phyloP scores from a whole-genome alignment of 2,329 filamentous ascomycete genomes.

The Mycosphaerelloides madeirae region DNA sequence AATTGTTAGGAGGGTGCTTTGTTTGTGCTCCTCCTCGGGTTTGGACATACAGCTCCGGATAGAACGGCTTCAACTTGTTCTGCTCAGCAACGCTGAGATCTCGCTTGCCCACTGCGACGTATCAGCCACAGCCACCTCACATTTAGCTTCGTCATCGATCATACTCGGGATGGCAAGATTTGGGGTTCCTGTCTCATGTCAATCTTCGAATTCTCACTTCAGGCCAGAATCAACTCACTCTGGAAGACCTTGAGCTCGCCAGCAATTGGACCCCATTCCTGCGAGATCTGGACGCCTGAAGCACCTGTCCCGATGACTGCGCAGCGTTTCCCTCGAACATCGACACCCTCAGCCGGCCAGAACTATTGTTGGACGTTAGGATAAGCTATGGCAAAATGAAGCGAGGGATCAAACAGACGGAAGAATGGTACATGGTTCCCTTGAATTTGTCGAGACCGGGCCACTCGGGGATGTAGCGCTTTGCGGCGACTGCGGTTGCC shows the following conservation, averaged over 20 bases:
- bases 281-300: conserved; percentile 37
- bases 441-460: conserved; percentile 35
- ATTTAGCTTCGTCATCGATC: neutral
- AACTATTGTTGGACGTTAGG: too few species aligned
- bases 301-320: conserved; percentile 41
- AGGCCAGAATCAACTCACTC: conserved; percentile 1
- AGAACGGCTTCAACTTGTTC: conserved; percentile 39
- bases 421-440: conserved; percentile 38
- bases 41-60: conserved; percentile 44
- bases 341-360: conserved; percentile 32
- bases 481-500: conserved; percentile 36
- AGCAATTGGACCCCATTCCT: conserved; percentile 17
- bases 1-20: too few species aligned
- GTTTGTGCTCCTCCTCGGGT: too few species aligned
- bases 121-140: neutral
- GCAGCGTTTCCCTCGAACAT: conserved; percentile 33
- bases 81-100: conserved; percentile 49
- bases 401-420: too few species aligned
- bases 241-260: conserved; percentile 19
- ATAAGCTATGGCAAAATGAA: too few species aligned
- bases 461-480: conserved; percentile 37
- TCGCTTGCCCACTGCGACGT: conserved; percentile 45
- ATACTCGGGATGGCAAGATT: conserved; percentile 7
- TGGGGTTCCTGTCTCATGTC: conserved; percentile 3
- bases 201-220: neutral